Evolutionary conservation across 345 rosid genomes (phyloP), one percentile per base, ranked within the genome.

Genomic region (Gossypium mustelinum): DNA sequence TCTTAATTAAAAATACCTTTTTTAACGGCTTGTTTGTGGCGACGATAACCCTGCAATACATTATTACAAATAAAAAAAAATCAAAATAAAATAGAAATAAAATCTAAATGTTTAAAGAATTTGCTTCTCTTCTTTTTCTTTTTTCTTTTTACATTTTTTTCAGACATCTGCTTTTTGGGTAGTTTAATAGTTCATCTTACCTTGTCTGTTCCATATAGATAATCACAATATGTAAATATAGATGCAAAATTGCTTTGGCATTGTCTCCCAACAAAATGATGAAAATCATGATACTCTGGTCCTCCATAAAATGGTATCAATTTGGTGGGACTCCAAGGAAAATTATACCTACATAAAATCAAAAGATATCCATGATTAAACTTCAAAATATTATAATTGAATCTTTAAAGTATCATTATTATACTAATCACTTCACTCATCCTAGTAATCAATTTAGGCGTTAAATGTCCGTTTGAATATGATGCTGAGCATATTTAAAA

Each of bases 161-260:
- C 41, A 0, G 0, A 34, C 7, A 34, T 34, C 6, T 4, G 41
- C 4, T 29, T 29, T 0, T 29, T 29, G 1, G 5, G 34, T 29
- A 29, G 34, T 29, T 29, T 29, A 29, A 3, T 0, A 0, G 4
- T 1, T 34, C 41, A 51, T 3, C 4, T 68, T 70, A 94, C 98
- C 90, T 92, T 94, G 82, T 90, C 89, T 47, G 97, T 92, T 78
- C 98, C 97, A 80, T 94, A 94, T 6, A 94, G 70, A 80, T 72
- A 87, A 84, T 94, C 98, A 78, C 98, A 92, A 61, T 90, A 94
- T 39, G 97, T 92, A 82, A 94, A 94, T 22, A 94, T 90, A 22
- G 97, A 94, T 39, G 97, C 97, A 68, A 94, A 94, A 81, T 94
- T 94, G 83, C 98, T 92, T 57, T 92, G 98, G 89, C 97, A 89